Evolutionary conservation across 441 rosid species (phyloP).

Genomic region (Gossypium davidsonii): DNA sequence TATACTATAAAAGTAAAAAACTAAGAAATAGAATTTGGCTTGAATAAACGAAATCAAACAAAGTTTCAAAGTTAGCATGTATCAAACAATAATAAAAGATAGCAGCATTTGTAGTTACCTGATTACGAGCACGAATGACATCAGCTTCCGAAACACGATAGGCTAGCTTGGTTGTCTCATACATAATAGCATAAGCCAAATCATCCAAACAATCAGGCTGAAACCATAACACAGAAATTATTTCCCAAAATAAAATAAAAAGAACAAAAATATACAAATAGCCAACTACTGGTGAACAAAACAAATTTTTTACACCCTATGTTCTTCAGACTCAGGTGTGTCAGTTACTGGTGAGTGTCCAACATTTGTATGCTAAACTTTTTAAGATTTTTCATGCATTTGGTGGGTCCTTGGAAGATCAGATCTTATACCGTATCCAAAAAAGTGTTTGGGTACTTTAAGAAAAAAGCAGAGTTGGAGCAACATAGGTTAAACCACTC

Average conservation of each 20-base stretch:
- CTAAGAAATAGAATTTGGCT: background rate
- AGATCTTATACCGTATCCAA: background rate
- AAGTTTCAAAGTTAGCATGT: background rate
- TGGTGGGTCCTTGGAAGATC: background rate
- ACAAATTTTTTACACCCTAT: background rate
- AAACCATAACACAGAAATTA: constrained; percentile 18
- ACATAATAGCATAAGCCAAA: constrained; percentile 89
- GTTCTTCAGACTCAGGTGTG: background rate
- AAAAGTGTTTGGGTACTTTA: background rate
- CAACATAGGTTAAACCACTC: background rate
- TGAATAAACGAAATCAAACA: background rate
- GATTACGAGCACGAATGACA: constrained; percentile 93
- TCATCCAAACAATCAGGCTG: constrained; percentile 93
- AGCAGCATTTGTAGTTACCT: constrained; percentile 39
- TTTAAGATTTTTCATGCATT: background rate
- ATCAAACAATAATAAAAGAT: background rate
- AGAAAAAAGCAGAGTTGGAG: background rate
- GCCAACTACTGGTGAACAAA: background rate
- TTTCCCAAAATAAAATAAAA: background rate
- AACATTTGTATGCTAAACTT: background rate
- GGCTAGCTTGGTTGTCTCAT: constrained; percentile 68
- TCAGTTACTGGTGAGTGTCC: background rate
- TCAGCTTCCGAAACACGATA: constrained; percentile 91
- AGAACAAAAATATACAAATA: background rate
- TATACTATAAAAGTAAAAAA: background rate